Base-by-base conservation (phyloP, 768 basidiomycete genomes). In the Saitozyma sp. region DNA sequence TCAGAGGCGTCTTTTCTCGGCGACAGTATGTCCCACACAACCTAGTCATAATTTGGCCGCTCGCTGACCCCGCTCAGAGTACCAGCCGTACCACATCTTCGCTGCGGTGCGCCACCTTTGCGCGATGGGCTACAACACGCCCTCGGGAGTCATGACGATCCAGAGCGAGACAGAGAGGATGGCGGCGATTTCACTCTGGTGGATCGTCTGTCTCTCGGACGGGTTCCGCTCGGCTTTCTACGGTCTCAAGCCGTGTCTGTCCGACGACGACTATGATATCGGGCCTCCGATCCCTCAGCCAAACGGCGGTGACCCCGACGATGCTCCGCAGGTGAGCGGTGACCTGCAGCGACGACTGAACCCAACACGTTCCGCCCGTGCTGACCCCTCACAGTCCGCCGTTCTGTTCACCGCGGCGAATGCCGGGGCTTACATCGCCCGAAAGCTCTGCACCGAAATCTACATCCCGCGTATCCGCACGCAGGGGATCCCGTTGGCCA, bases 161-260 rank as follows among this genome's bases (percentile, higher is more conserved):
- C 40, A 58, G 14, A 69, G 75, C 42, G 61, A 64, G 45, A 63
- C 68, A 17, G 59, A 66, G 11, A 55, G 73, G 5, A 64, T 64
- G 9, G 60, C 67, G 43, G 60, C 68, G 13, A 63, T 70, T 56
- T 92, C 91, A 73, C 88, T 91, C 1, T 93, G 92, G 89, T 94
- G 92, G 91, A 89, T 92, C 86, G 88, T 91, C 8, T 90, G 88
- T 78, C 55, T 75, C 17, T 63, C 85, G 41, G 93, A 96, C 72
- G 90, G 91, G 8, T 91, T 89, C 80, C 86, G 86, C 37, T 85
- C 90, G 39, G 86, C 87, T 40, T 92, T 91, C 79, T 91, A 92
- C 80, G 86, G 91, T 64, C 84, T 88, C 65, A 91, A 92, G 79
- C 91, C 91, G 8, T 83, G 88, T 69, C 82, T 93, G 82, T 86